These are phyloP conservation scores for Blastobotrys terrestris DNA, from an alignment of 805 yeast genomes.

Conservation along the genomic window DNA sequence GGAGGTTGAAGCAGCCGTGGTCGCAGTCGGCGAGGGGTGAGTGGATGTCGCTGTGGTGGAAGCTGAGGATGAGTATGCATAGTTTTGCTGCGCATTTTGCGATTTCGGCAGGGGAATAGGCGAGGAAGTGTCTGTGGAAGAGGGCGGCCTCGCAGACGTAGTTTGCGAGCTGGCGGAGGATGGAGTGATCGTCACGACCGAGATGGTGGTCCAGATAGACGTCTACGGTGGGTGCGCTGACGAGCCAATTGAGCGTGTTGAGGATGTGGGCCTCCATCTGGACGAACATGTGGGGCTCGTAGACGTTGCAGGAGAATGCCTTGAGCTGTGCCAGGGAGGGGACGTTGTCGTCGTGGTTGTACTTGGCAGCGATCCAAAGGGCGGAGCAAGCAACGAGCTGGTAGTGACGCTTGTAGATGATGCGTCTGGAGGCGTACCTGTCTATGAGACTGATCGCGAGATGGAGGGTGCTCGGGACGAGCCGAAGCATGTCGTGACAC, in stretches of 20 bases:
- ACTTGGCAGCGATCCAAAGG: conserved; percentile 86
- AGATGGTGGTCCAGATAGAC: conserved; percentile 35
- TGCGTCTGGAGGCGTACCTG: conserved; percentile 82
- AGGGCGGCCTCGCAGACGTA: conserved; percentile 34
- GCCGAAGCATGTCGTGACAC: conserved; percentile 50
- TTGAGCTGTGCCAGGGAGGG: conserved; percentile 70
- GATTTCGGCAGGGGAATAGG: conserved; percentile 26
- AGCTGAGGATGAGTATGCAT: conserved; percentile 18
- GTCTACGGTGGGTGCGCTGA: conserved; percentile 55
- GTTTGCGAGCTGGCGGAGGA: conserved; percentile 23
- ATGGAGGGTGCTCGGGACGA: conserved; percentile 60
- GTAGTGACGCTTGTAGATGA: conserved; percentile 77
- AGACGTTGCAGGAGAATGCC: conserved; percentile 61
- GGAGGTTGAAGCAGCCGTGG: conserved; percentile 15
- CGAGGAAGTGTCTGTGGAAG: conserved; percentile 28
- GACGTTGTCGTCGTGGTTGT: conserved; percentile 67
- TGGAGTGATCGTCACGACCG: conserved; percentile 9
- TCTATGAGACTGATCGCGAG: conserved; percentile 74
- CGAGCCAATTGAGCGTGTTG: conserved; percentile 64
- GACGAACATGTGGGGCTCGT: conserved; percentile 52
- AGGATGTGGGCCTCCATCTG: conserved; percentile 77
- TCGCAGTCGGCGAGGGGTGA: background rate
- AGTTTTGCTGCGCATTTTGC: conserved; percentile 33
- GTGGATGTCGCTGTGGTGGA: background rate
- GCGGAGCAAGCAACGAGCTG: conserved; percentile 90